Evolutionary conservation across 805 yeast species (phyloP).

Genomic region (Barnettozyma siamensis): DNA sequence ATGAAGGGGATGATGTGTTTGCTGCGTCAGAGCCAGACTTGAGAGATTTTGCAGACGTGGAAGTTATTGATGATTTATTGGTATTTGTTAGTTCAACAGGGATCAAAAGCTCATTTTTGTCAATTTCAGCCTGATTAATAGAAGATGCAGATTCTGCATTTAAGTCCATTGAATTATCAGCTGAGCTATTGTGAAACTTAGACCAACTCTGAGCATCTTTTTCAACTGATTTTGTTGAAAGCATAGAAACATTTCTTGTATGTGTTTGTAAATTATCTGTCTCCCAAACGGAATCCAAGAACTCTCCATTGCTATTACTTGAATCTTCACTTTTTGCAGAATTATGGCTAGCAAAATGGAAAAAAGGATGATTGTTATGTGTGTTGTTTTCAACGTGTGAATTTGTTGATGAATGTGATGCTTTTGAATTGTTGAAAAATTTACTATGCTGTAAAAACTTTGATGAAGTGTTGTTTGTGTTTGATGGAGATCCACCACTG

Average conservation of each 20-base stretch:
- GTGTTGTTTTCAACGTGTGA: neutral
- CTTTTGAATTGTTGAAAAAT: constrained; percentile 17
- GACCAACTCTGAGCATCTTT: constrained; percentile 18
- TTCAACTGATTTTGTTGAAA: constrained; percentile 11
- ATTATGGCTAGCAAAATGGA: constrained; percentile 2
- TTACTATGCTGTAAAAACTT: constrained; percentile 18
- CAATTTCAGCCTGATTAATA: neutral
- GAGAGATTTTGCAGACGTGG: constrained; percentile 13
- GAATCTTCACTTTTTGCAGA: neutral
- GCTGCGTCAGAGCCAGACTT: constrained; percentile 16
- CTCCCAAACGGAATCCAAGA: constrained; percentile 10
- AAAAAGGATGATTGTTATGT: neutral
- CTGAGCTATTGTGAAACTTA: constrained; percentile 10
- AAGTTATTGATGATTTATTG: constrained; percentile 15
- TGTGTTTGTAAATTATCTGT: constrained; percentile 7
- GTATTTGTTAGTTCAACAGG: constrained; percentile 17
- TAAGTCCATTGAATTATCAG: neutral
- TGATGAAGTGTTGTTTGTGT: constrained; percentile 1
- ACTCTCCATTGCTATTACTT: constrained; percentile 1
- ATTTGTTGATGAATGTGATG: constrained; percentile 5
- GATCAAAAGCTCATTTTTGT: constrained; percentile 6
- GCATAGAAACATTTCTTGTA: constrained; percentile 13
- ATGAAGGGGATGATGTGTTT: constrained; percentile 30
- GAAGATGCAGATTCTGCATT: neutral
- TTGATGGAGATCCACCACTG: neutral